Conservation (phyloP, 768 basidiomycete genomes). For the Gelatoporia subvermispora region DNA sequence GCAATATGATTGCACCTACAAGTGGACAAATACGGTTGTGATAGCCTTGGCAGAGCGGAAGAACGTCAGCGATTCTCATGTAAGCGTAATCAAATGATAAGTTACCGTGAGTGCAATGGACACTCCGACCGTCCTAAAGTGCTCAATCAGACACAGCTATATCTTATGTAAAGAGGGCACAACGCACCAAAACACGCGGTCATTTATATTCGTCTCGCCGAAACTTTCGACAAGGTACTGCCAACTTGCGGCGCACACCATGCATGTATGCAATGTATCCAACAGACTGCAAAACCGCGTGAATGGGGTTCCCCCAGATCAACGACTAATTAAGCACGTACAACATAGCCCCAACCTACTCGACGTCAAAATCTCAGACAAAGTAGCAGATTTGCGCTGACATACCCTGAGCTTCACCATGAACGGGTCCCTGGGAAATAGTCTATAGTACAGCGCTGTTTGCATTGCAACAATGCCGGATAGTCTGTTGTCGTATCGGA, state of each 20-base stretch:
- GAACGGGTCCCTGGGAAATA: conserved; percentile 13
- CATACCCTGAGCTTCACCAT: conserved; percentile 17
- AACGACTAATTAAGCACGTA: neutral
- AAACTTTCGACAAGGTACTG: conserved; percentile 19
- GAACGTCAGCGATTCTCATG: neutral
- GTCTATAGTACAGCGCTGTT: conserved; percentile 17
- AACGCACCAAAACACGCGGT: conserved; percentile 19
- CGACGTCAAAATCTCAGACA: neutral
- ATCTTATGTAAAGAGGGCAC: neutral
- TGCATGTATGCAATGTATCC: conserved; percentile 19
- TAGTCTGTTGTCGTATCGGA: conserved; percentile 8
- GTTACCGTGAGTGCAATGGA: conserved; percentile 19
- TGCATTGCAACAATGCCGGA: conserved; percentile 24
- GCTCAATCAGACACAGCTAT: neutral
- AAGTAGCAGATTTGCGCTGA: neutral
- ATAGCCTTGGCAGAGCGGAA: conserved; percentile 12
- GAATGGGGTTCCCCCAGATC: neutral
- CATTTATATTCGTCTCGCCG: conserved; percentile 11
- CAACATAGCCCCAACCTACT: conserved; percentile 16
- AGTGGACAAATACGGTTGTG: conserved; percentile 18
- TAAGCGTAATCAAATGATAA: neutral
- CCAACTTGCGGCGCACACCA: conserved; percentile 19
- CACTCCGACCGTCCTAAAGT: conserved; percentile 8
- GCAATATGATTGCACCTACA: conserved; percentile 9
- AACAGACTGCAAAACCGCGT: conserved; percentile 11